Base-by-base conservation (phyloP, 805 yeast species). In the Kregervanrija delftensis region DNA sequence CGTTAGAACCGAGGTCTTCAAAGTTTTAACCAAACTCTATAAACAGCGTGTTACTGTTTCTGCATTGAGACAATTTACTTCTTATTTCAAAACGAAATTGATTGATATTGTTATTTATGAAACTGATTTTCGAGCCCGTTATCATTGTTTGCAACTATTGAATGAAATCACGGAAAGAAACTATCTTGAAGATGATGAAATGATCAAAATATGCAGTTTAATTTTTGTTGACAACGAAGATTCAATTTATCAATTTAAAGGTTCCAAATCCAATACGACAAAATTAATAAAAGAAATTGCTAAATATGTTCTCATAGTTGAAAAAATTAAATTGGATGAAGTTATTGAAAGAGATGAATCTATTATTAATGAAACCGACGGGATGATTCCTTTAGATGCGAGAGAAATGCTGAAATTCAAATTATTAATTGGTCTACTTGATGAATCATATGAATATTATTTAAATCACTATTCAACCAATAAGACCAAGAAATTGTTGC, bases 61-160 rank as follows among this genome's bases (percentile, higher is more conserved):
- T 0, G 87, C 89, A 0, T 71, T 89, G 35, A 72, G 87, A 45
- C 90, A 82, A 54, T 89, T 89, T 60, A 79, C 91, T 2, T 87
- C 83, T 47, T 72, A 88, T 49, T 85, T 83, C 62, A 79, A 81
- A 51, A 62, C 64, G 5, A 80, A 87, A 54, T 61, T 88, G 31
- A 65, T 86, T 16, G 83, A 81, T 42, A 84, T 87, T 55, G 77
- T 79, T 1, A 54, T 69, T 16, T 64, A 66, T 44, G 88, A 82
- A 53, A 61, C 72, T 4, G 89, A 82, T 51, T 49, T 64, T 11
- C 69, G 69, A 35, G 86, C 83, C 1, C 74, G 81, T 53, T 55
- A 69, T 5, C 60, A 71, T 42, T 69, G 85, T 5, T 67, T 81
- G 3, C 57, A 65, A 15, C 65, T 86, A 2, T 64, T 86, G 15